Evolutionary conservation across 768 basidiomycete species (phyloP).

Genomic region (Termitomyces titanicus): DNA sequence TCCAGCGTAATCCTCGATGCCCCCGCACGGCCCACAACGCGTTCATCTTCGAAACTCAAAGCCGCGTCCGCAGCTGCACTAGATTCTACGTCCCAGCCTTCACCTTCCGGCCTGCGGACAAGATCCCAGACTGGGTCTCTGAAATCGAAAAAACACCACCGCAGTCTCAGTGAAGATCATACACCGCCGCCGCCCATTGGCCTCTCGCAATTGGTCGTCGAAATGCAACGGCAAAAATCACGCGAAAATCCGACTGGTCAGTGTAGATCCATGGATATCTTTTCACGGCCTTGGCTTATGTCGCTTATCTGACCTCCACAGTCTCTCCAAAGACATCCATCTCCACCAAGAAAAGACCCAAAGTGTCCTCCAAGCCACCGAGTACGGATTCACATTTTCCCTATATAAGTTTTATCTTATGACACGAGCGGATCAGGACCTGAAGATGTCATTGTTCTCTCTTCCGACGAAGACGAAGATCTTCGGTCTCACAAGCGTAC

Average conservation of each 20-base stretch:
- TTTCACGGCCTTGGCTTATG: background rate
- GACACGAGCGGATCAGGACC: background rate
- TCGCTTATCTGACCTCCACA: background rate
- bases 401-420: background rate
- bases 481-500: background rate
- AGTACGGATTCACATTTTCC: background rate
- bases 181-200: background rate
- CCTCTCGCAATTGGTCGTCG: slow-evolving; percentile 1
- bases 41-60: background rate
- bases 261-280: background rate
- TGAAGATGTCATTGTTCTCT: background rate
- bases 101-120: background rate
- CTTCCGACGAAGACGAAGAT: background rate
- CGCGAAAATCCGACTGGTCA: background rate
- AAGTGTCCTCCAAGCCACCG: background rate
- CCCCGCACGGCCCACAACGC: background rate
- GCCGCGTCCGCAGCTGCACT: background rate
- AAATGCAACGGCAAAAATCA: background rate
- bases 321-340: background rate
- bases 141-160: background rate
- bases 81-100: background rate
- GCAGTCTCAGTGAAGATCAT: background rate
- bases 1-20: background rate
- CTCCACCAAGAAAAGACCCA: background rate
- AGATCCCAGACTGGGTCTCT: background rate